These are phyloP conservation scores for Trichophyton simii DNA, from an alignment of 2,329 filamentous ascomycete species.

Conservation along the genomic window DNA sequence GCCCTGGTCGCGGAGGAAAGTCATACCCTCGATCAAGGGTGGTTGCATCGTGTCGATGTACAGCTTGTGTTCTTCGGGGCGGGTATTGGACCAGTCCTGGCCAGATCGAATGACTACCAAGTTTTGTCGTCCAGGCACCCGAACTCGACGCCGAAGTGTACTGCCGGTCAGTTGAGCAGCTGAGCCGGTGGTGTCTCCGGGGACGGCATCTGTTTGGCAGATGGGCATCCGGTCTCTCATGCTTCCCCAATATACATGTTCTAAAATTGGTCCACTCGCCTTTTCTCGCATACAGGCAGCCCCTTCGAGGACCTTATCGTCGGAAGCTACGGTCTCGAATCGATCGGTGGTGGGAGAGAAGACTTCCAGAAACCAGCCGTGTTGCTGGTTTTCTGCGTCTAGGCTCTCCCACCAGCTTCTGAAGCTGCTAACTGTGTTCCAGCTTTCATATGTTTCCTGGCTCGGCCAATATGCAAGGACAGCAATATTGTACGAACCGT, in stretches of 20 bases:
- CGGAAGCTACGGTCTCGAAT: constrained; percentile 35
- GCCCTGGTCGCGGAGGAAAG: constrained; percentile 34
- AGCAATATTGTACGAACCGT: constrained; percentile 24
- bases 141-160: constrained; percentile 15
- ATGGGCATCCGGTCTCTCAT: constrained; percentile 35
- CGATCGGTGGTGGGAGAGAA: constrained; percentile 32
- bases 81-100: constrained; percentile 35
- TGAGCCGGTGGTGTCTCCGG: constrained; percentile 16
- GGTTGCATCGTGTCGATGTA: constrained; percentile 38
- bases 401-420: constrained; percentile 28
- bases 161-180: neutral
- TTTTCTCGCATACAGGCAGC: constrained; percentile 30
- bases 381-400: constrained; percentile 14
- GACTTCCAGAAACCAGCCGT: constrained; percentile 36
- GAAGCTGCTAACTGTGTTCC: constrained; percentile 27
- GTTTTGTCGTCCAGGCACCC: constrained; percentile 29
- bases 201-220: constrained; percentile 27
- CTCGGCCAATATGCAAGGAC: constrained; percentile 31
- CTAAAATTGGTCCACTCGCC: constrained; percentile 27
- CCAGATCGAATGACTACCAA: constrained; percentile 35
- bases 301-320: constrained; percentile 28
- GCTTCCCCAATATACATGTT: constrained; percentile 38
- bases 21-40: constrained; percentile 33
- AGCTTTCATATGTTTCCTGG: constrained; percentile 19
- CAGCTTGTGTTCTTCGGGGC: constrained; percentile 30